These are phyloP conservation scores for Dendrobium nobile DNA, from an alignment of 106 monocot genomes.

Conservation along the genomic window DNA sequence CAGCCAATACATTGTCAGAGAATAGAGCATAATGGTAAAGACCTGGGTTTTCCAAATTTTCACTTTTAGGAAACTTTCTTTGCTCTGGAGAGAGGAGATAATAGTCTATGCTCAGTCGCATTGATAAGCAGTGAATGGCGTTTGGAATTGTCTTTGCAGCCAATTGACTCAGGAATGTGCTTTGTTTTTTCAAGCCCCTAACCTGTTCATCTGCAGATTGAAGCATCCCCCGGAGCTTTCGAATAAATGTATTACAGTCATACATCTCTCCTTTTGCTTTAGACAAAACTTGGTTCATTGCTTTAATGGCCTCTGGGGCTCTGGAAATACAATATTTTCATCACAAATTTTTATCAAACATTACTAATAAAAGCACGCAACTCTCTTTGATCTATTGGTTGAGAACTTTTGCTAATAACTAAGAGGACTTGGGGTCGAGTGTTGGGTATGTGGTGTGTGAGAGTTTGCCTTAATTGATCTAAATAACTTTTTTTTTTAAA, in stretches of 20 bases:
- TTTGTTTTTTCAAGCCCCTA: conserved; percentile 71
- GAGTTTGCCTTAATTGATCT: no score
- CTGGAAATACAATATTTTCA: conserved; percentile 18
- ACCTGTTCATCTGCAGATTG: conserved; percentile 71
- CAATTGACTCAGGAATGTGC: conserved; percentile 66
- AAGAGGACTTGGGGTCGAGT: no score
- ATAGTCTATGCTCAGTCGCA: conserved; percentile 65
- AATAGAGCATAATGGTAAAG: conserved; percentile 80
- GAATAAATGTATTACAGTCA: conserved; percentile 58
- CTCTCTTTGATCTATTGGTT: no score
- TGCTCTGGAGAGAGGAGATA: conserved; percentile 63
- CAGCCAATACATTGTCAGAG: conserved; percentile 79
- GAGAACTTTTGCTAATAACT: no score
- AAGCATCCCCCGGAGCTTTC: conserved; percentile 59
- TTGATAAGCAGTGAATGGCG: conserved; percentile 69
- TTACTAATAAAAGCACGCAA: not conserved
- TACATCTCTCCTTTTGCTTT: conserved; percentile 55
- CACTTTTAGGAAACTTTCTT: conserved; percentile 50
- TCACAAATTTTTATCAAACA: not conserved
- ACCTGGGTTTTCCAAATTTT: conserved; percentile 59
- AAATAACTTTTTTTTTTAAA: no score
- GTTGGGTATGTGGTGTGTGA: no score
- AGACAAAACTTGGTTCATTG: conserved; percentile 64
- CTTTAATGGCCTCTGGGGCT: conserved; percentile 54
- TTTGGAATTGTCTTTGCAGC: conserved; percentile 83